Percentiles rank a stretch among this genome's conserved stretches.
phyloP scores from a whole-genome alignment of 2,329 filamentous ascomycete species.

The Fusarium sp. region DNA sequence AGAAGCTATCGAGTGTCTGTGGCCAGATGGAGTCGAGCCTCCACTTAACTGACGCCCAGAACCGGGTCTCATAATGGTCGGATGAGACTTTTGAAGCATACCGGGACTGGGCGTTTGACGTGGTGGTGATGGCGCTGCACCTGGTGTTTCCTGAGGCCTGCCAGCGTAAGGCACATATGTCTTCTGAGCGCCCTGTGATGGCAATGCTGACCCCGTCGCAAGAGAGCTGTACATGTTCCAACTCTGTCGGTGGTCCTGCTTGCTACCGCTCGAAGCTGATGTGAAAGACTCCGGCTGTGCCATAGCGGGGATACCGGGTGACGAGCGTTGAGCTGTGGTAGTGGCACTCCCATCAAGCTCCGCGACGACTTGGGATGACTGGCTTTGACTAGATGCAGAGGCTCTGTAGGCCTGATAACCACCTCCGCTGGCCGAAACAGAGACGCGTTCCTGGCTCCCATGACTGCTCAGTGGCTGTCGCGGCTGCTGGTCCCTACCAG shows the following conservation, averaged over 20 bases:
- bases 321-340: no score
- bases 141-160: neutral
- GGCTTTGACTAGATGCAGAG: no score
- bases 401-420: no score
- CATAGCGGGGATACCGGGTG: no score
- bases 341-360: no score
- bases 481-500: neutral
- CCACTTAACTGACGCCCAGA: neutral
- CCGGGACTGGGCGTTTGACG: slow-evolving; percentile 11
- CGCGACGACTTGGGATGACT: no score
- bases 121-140: neutral
- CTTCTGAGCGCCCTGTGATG: neutral
- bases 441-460: neutral
- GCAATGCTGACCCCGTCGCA: neutral
- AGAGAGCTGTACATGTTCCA: slow-evolving; percentile 17
- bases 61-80: no score
- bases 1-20: no score
- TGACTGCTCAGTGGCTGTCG: neutral
- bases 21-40: no score
- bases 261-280: no score
- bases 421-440: neutral
- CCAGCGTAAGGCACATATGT: slow-evolving; percentile 11
- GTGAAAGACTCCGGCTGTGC: no score
- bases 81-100: no score
- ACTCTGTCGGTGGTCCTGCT: neutral